phyloP scores from a whole-genome alignment of 768 basidiomycete genomes.

The Chalciporus sphaerocephalus region DNA sequence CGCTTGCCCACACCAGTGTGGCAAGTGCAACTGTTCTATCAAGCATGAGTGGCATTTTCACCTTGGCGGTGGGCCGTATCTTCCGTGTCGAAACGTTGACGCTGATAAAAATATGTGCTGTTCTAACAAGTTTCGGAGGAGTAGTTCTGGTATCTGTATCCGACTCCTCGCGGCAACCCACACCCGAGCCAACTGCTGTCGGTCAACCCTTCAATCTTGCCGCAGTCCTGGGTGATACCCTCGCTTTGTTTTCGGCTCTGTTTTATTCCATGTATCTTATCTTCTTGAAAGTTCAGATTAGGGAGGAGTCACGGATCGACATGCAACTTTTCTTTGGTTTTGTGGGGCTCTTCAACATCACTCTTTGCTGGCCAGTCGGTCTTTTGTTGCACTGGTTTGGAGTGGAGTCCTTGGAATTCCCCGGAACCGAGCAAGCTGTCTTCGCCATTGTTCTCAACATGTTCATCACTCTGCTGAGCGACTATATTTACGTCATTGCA shows the following conservation, averaged over 20 bases:
- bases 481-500: constrained; percentile 81
- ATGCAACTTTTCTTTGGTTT: constrained; percentile 97
- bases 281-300: constrained; percentile 83
- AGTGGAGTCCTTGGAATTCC: constrained; percentile 71
- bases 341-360: constrained; percentile 82
- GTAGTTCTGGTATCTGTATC: constrained; percentile 87
- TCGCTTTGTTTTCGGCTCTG: constrained; percentile 82
- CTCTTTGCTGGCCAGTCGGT: constrained; percentile 72
- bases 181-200: constrained; percentile 10
- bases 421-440: constrained; percentile 47
- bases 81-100: constrained; percentile 80
- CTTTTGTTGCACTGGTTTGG: constrained; percentile 70
- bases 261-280: constrained; percentile 89
- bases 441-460: constrained; percentile 59
- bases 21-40: constrained; percentile 88
- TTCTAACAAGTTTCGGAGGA: constrained; percentile 74
- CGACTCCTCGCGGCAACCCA: constrained; percentile 47
- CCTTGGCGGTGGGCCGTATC: constrained; percentile 75
- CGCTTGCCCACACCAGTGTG: constrained; percentile 86
- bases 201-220: constrained; percentile 18
- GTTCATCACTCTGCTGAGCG: constrained; percentile 76
- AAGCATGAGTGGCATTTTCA: constrained; percentile 93
- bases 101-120: constrained; percentile 67
- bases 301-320: constrained; percentile 75
- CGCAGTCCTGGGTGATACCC: constrained; percentile 62